phyloP scores from a whole-genome alignment of 2,329 filamentous ascomycete species.

The Hypomyces perniciosus region DNA sequence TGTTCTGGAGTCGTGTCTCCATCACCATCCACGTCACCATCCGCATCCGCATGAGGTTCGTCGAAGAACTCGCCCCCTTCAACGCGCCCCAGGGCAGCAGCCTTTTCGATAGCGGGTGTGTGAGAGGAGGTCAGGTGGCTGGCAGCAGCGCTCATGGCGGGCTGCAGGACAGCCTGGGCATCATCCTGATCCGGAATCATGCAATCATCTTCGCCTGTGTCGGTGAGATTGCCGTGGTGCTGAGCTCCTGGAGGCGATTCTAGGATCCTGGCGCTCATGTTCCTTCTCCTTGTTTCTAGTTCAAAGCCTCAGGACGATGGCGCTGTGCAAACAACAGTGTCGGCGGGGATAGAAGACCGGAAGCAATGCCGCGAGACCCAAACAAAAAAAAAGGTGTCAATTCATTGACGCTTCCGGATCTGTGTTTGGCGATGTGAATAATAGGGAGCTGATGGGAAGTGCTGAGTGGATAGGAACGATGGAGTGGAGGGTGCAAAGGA shows the following conservation, averaged over 20 bases:
- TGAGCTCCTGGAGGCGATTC: neutral
- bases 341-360: too few relatives aligned
- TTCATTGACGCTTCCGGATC: too few relatives aligned
- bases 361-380: too few relatives aligned
- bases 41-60: conserved; percentile 13
- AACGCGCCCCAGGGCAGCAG: conserved; percentile 44
- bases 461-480: too few relatives aligned
- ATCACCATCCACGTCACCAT: conserved; percentile 15
- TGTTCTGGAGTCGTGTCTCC: conserved; percentile 21
- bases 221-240: neutral
- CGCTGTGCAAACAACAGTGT: too few relatives aligned
- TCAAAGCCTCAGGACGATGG: too few relatives aligned
- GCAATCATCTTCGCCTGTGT: conserved; percentile 15
- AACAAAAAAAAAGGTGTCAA: too few relatives aligned
- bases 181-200: conserved; percentile 43
- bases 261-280: neutral
- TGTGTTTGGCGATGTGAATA: too few relatives aligned
- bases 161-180: conserved; percentile 54
- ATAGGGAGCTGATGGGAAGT: too few relatives aligned
- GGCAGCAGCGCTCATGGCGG: conserved; percentile 51
- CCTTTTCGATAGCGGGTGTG: conserved; percentile 54
- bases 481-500: too few relatives aligned
- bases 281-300: neutral
- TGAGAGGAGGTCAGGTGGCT: conserved; percentile 48
- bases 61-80: conserved; percentile 24